phyloP scores from a whole-genome alignment of 1,284 basidiomycete genomes.

The Chondrostereum purpureum region DNA sequence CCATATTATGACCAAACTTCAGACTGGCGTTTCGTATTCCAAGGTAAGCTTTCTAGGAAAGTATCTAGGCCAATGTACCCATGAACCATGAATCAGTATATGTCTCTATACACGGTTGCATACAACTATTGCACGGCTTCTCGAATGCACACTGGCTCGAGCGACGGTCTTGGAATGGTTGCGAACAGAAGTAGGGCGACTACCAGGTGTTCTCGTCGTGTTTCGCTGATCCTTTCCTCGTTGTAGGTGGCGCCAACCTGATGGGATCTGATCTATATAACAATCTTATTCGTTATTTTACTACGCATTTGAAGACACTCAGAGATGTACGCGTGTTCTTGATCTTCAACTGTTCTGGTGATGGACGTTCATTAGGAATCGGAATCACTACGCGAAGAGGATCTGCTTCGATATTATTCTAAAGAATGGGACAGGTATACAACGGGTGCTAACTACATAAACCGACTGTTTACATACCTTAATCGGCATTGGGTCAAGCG shows the following conservation, averaged over 20 bases:
- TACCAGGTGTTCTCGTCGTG: constrained; percentile 6
- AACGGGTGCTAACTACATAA: constrained; percentile 93
- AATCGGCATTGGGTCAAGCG: constrained; percentile 99
- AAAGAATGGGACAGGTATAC: constrained; percentile 96
- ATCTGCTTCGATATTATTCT: constrained; percentile 88
- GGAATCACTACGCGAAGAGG: constrained; percentile 73
- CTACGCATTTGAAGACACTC: constrained; percentile 62
- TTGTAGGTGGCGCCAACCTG: constrained; percentile 76
- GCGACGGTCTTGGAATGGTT: constrained; percentile 29
- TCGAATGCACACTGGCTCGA: constrained; percentile 53
- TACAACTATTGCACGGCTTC: constrained; percentile 97
- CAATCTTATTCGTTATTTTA: constrained; percentile 80
- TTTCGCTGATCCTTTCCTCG: constrained; percentile 15
- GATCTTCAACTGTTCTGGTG: background rate
- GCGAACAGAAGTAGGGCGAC: constrained; percentile 52
- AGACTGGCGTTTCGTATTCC: constrained; percentile 84
- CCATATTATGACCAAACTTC: constrained; percentile 86
- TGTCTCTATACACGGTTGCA: constrained; percentile 86
- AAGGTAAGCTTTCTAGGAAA: constrained; percentile 35
- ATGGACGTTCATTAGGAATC: constrained; percentile 39
- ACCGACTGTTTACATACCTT: constrained; percentile 92
- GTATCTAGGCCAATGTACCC: no score
- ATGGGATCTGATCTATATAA: constrained; percentile 93
- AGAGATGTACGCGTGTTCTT: constrained; percentile 44
- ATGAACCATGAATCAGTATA: no score